Evolutionary conservation across 208 protist species (phyloP), one percentile per base, ranked within the genome.

Genomic region (Histomonas meleagridis): DNA sequence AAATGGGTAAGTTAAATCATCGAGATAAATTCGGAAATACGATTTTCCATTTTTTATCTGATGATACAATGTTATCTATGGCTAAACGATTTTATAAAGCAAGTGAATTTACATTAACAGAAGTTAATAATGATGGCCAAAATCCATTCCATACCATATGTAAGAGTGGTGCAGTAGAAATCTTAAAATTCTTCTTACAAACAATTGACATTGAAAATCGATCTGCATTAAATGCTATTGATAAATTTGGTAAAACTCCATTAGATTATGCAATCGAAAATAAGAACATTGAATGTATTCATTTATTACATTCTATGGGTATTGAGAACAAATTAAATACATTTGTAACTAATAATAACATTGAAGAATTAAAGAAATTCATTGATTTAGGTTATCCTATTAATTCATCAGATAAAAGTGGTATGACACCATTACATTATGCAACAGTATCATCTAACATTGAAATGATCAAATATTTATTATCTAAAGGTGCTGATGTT

Each of bases 341-440:
- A 55, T 40, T 46, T 55, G 76, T 86, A 14, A 51, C 18, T 32
- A 16, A 72, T 28, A 32, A 72, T 16, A 72, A 72, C n/a, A 32
- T 72, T 72, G 65, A 72, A 32, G 32, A 72, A 40, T 72, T 72
- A 72, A 72, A 72, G 65, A 72, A 72, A 72, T 40, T 72, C 32
- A n/a, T 72, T 16, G 32, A 72, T n/a, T 26, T 57, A 18, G 76
- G 76, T 10, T 43, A 51, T 55, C 46, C 76, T 32, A 55, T 86
- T 86, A 46, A 86, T 86, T 86, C 76, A 38, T 43, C 35, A 72
- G 65, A 72, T 72, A 40, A 18, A 12, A 18, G 40, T 40, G 65
- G 65, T n/a, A 72, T 43, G 10, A 72, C 65, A 12, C 65, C 65
- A 43, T 43, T 72, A 12, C 65, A 72, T 43, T 72, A 72, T 43